phyloP scores from a whole-genome alignment of 805 yeast species.

The Candida berthetii region DNA sequence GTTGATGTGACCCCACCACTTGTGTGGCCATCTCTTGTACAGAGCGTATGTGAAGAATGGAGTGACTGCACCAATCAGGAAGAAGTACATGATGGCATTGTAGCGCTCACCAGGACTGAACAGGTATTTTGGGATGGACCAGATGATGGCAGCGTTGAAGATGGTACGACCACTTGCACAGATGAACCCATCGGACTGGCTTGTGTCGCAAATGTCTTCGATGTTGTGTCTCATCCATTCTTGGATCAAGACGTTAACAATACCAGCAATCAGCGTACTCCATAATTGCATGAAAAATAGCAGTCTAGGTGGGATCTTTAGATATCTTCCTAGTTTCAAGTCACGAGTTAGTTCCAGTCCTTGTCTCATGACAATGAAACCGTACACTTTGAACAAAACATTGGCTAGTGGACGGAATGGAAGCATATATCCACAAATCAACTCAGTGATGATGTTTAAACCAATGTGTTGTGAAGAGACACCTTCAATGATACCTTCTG shows the following conservation, averaged over 20 bases:
- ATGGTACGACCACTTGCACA: constrained; percentile 36
- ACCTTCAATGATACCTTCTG: constrained; percentile 52
- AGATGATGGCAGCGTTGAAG: constrained; percentile 45
- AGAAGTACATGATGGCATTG: constrained; percentile 49
- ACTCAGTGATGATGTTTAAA: constrained; percentile 51
- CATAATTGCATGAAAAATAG: constrained; percentile 40
- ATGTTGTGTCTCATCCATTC: constrained; percentile 34
- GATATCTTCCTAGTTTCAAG: constrained; percentile 50
- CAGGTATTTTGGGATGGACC: constrained; percentile 44
- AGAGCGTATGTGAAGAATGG: constrained; percentile 28
- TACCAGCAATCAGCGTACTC: constrained; percentile 32
- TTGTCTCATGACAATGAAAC: constrained; percentile 48
- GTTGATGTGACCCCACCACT: constrained; percentile 33
- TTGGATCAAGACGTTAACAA: constrained; percentile 32
- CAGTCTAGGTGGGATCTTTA: constrained; percentile 52
- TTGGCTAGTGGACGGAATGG: constrained; percentile 52
- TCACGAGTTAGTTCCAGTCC: constrained; percentile 45
- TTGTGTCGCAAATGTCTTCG: constrained; percentile 30
- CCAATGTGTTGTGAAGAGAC: constrained; percentile 51
- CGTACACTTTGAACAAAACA: constrained; percentile 46
- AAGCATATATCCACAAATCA: constrained; percentile 53
- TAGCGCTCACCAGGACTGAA: constrained; percentile 45
- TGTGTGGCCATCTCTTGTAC: constrained; percentile 22
- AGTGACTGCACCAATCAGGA: constrained; percentile 40
- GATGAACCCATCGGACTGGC: constrained; percentile 36